phyloP scores from a whole-genome alignment of 2,329 filamentous ascomycete genomes.

The Colletotrichum liriopes region DNA sequence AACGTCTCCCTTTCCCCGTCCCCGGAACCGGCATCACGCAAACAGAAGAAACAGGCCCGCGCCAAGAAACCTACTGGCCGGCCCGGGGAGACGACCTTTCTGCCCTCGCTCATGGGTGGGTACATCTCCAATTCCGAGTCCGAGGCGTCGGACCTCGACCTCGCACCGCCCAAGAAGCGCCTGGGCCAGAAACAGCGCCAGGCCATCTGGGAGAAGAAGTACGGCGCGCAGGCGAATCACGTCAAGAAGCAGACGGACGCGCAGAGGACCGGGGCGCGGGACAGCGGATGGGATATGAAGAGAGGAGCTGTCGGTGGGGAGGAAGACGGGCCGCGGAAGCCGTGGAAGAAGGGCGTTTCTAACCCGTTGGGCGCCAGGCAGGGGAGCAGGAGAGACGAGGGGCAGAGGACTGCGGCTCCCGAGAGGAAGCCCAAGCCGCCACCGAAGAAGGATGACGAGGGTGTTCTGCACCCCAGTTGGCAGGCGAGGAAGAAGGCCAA shows the following conservation, averaged over 20 bases:
- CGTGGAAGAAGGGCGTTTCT: slow-evolving; percentile 69
- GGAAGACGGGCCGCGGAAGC: slow-evolving; percentile 55
- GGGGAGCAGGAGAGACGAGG: slow-evolving; percentile 40
- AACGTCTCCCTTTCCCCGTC: slow-evolving; percentile 49
- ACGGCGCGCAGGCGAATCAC: slow-evolving; percentile 79
- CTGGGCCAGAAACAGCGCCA: slow-evolving; percentile 84
- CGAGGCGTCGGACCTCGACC: slow-evolving; percentile 75
- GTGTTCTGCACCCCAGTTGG: slow-evolving; percentile 76
- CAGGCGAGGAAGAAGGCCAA: slow-evolving; percentile 75
- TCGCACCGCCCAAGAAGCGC: slow-evolving; percentile 78
- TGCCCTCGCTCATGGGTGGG: slow-evolving; percentile 84
- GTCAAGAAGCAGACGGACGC: slow-evolving; percentile 59
- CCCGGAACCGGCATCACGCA: slow-evolving; percentile 51
- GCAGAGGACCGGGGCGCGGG: slow-evolving; percentile 54
- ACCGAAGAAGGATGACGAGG: slow-evolving; percentile 64
- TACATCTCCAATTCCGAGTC: slow-evolving; percentile 85
- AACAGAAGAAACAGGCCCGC: slow-evolving; percentile 52
- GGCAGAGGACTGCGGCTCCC: slow-evolving; percentile 12
- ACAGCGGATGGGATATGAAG: slow-evolving; percentile 72
- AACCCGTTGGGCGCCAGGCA: slow-evolving; percentile 51
- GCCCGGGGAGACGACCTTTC: slow-evolving; percentile 70
- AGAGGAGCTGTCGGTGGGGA: slow-evolving; percentile 67
- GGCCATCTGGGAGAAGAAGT: slow-evolving; percentile 87
- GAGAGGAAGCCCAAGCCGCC: slow-evolving; percentile 49
- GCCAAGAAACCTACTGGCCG: slow-evolving; percentile 33